These are phyloP conservation scores for Pelargonium nanum DNA, from an alignment of 345 rosid genomes.

Conservation along the genomic window DNA sequence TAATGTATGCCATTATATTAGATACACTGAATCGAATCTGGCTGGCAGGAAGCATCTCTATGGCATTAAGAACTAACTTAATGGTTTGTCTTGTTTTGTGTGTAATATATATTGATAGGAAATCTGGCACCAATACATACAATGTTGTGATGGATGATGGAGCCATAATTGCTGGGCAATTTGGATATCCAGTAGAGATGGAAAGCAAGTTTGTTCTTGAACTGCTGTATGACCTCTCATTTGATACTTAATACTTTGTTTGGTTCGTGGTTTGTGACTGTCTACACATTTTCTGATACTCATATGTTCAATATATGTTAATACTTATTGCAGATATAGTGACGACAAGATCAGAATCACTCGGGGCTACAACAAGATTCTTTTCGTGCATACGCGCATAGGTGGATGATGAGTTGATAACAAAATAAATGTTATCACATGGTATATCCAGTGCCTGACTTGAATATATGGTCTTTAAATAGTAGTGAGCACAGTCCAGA, in stretches of 20 bases:
- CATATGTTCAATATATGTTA: background rate
- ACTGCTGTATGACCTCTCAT: constrained; percentile 48
- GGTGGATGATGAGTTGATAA: too few relatives aligned
- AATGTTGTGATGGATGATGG: constrained; percentile 66
- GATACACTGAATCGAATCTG: too few relatives aligned
- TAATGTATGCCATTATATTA: too few relatives aligned
- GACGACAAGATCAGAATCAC: constrained; percentile 74
- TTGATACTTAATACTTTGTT: background rate
- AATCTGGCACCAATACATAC: constrained; percentile 33
- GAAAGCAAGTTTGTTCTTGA: constrained; percentile 46
- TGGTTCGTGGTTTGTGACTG: background rate
- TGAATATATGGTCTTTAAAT: too few relatives aligned
- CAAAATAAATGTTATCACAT: too few relatives aligned
- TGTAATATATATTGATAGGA: constrained; percentile 26
- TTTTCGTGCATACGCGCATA: constrained; percentile 49
- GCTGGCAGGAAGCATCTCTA: too few relatives aligned
- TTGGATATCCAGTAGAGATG: constrained; percentile 67
- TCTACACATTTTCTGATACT: too few relatives aligned
- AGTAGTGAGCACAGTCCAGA: too few relatives aligned
- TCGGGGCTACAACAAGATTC: constrained; percentile 47
- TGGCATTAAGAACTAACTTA: too few relatives aligned
- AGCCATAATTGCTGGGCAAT: constrained; percentile 66
- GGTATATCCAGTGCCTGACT: too few relatives aligned
- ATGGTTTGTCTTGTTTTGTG: background rate
- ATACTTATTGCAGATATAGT: constrained; percentile 38